Percentiles rank a stretch among this genome's conserved stretches.
phyloP scores from a whole-genome alignment of 106 monocot species.

The Acorus calamus region DNA sequence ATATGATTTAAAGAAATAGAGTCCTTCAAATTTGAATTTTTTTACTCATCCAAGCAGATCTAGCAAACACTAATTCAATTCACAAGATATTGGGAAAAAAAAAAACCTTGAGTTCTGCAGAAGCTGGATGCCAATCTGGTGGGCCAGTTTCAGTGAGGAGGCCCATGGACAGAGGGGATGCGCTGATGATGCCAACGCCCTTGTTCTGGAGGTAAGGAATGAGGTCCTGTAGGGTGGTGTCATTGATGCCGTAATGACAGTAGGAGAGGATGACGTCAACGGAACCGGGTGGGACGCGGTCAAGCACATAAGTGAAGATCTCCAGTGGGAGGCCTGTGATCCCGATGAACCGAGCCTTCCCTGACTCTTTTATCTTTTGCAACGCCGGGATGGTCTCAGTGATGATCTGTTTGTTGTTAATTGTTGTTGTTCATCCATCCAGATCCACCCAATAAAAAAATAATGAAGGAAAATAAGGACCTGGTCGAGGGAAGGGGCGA shows the following conservation, averaged over 20 bases:
- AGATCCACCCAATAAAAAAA: background rate
- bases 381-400: conserved; percentile 88
- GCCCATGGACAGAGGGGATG: conserved; percentile 86
- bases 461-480: conserved; percentile 1
- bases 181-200: conserved; percentile 72
- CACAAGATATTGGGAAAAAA: background rate
- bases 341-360: conserved; percentile 73
- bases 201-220: conserved; percentile 76
- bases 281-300: conserved; percentile 55
- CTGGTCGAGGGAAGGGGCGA: conserved; percentile 70
- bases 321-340: conserved; percentile 71
- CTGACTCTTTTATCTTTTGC: conserved; percentile 55
- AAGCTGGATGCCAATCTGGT: conserved; percentile 84
- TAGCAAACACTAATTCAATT: too few species aligned
- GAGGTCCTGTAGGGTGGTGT: conserved; percentile 49
- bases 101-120: conserved; percentile 63
- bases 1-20: background rate
- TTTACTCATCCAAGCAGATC: too few species aligned
- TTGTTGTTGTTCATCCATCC: too few species aligned
- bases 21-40: background rate
- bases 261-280: conserved; percentile 90
- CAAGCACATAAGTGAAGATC: conserved; percentile 70
- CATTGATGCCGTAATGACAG: conserved; percentile 86
- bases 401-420: conserved; percentile 41
- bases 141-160: conserved; percentile 77